These are phyloP conservation scores for Talaromyces sp. DNA, from an alignment of 2,329 filamentous ascomycete species.

Conservation along the genomic window DNA sequence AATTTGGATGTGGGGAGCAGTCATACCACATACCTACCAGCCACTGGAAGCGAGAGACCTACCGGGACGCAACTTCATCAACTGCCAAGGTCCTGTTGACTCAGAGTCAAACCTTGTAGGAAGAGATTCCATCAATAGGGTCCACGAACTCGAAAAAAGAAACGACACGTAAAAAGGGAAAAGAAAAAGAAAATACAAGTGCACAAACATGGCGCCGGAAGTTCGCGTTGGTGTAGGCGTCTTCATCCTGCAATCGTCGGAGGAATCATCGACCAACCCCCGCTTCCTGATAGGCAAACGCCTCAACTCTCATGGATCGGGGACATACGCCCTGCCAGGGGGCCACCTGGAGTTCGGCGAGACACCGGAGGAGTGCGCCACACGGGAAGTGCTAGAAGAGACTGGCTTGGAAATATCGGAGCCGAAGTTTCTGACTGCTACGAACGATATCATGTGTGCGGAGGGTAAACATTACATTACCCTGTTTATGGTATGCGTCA, in stretches of 20 bases:
- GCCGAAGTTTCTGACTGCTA: slow-evolving; percentile 55
- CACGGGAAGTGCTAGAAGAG: slow-evolving; percentile 66
- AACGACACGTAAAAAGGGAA: neutral
- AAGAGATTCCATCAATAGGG: neutral
- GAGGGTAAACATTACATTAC: slow-evolving; percentile 72
- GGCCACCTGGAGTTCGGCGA: slow-evolving; percentile 73
- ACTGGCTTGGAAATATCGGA: slow-evolving; percentile 59
- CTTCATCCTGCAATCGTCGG: slow-evolving; percentile 40
- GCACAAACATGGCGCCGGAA: slow-evolving; percentile 20
- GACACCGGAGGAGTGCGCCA: slow-evolving; percentile 58
- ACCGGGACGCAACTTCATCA: neutral
- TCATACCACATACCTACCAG: neutral
- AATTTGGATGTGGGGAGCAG: neutral
- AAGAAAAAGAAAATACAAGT: neutral
- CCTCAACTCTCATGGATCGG: slow-evolving; percentile 33
- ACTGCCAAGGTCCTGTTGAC: neutral
- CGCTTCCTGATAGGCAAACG: slow-evolving; percentile 19
- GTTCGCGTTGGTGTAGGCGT: slow-evolving; percentile 48
- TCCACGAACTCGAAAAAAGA: neutral
- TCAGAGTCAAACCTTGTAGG: neutral
- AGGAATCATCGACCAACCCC: slow-evolving; percentile 40
- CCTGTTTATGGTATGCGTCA: slow-evolving; percentile 59
- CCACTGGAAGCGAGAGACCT: neutral
- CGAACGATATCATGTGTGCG: slow-evolving; percentile 61
- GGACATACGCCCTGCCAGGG: slow-evolving; percentile 65